These are phyloP conservation scores for Candida railenensis DNA, from an alignment of 805 yeast genomes.

Conservation along the genomic window DNA sequence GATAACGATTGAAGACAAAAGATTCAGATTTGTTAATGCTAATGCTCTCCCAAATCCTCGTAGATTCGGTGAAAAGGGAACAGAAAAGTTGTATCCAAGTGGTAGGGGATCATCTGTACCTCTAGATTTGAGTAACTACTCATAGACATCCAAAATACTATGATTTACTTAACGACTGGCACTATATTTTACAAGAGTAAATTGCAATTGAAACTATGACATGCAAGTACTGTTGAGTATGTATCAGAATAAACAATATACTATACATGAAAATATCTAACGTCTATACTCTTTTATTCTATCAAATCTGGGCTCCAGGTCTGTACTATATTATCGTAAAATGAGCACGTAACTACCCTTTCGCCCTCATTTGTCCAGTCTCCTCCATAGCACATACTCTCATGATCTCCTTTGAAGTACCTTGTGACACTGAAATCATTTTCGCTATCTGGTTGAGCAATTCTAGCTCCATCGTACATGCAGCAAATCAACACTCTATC, in stretches of 20 bases:
- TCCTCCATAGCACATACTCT: conserved; percentile 95
- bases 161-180: too few species aligned
- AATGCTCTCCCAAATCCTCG: conserved; percentile 86
- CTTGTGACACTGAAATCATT: conserved; percentile 29
- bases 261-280: too few species aligned
- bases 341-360: conserved; percentile 77
- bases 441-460: conserved; percentile 35
- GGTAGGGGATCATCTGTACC: conserved; percentile 95
- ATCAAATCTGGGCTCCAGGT: conserved; percentile 52
- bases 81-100: conserved; percentile 82
- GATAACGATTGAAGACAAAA: conserved; percentile 57
- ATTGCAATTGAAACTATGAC: too few species aligned
- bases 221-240: too few species aligned
- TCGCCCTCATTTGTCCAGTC: conserved; percentile 65
- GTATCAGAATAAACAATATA: too few species aligned
- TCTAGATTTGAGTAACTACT: conserved; percentile 46
- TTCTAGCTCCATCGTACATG: conserved; percentile 93
- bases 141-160: not conserved
- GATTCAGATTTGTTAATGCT: conserved; percentile 69
- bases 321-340: conserved; percentile 83
- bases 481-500: conserved; percentile 73
- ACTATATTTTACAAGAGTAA: not conserved
- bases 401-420: conserved; percentile 67
- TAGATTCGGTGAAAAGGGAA: conserved; percentile 56
- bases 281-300: too few species aligned